Conservation (phyloP, 805 yeast species). For the Wickerhamomyces xylosicus region DNA sequence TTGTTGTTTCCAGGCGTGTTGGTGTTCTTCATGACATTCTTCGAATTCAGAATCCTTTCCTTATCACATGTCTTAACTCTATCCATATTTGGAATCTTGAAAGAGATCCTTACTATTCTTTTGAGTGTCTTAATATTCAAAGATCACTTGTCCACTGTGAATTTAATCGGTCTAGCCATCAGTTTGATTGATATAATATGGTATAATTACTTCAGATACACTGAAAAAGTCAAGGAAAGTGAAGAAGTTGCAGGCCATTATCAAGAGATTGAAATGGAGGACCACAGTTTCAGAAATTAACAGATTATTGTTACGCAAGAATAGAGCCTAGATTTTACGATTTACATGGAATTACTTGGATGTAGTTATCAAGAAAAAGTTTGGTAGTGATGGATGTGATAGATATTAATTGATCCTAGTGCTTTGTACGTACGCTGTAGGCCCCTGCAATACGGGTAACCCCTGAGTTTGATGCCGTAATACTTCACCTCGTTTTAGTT, state of each 20-base stretch:
- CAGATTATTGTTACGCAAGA: too few species aligned
- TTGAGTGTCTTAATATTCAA: constrained; percentile 61
- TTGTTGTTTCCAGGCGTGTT: constrained; percentile 74
- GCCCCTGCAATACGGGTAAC: too few species aligned
- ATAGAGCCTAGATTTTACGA: too few species aligned
- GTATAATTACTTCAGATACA: constrained; percentile 63
- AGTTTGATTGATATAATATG: constrained; percentile 73
- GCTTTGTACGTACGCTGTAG: too few species aligned
- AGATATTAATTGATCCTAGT: too few species aligned
- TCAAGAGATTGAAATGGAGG: not conserved
- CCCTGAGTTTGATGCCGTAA: too few species aligned
- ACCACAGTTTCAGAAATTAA: too few species aligned
- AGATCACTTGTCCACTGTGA: constrained; percentile 58
- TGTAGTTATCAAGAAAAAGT: too few species aligned
- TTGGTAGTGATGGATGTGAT: too few species aligned
- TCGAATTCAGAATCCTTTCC: constrained; percentile 76
- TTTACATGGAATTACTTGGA: too few species aligned
- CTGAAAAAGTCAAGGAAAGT: constrained; percentile 10
- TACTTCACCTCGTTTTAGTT: too few species aligned
- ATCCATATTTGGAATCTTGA: constrained; percentile 86
- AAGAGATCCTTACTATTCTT: constrained; percentile 77
- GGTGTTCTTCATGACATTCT: constrained; percentile 83
- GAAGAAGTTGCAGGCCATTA: constrained; percentile 1
- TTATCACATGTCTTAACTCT: constrained; percentile 79
- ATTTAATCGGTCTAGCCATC: constrained; percentile 61